Evolutionary conservation across 164 flowering plant genomes (phyloP).

Genomic region (Chimonanthus praecox): DNA sequence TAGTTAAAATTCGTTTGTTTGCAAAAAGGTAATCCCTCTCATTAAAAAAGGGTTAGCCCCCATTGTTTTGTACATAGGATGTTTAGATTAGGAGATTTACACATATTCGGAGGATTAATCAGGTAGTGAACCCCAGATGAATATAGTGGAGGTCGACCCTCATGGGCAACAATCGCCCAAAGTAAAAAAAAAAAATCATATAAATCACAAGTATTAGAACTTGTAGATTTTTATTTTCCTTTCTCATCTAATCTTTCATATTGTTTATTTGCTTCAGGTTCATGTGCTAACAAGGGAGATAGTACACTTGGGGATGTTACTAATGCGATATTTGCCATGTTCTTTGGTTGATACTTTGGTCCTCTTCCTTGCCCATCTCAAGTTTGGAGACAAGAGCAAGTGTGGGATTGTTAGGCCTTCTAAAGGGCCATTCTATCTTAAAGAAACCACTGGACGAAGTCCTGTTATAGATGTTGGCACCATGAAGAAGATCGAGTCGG

Average conservation of each 20-base stretch:
- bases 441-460: slow-evolving; percentile 24
- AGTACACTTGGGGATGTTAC: not conserved
- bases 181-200: too few relatives aligned
- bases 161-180: too few relatives aligned
- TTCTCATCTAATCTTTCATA: not conserved
- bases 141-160: too few relatives aligned
- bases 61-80: too few relatives aligned
- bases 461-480: slow-evolving; percentile 46
- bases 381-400: slow-evolving; percentile 23
- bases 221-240: too few relatives aligned
- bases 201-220: too few relatives aligned
- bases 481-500: slow-evolving; percentile 18
- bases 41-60: too few relatives aligned
- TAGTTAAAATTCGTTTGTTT: too few relatives aligned
- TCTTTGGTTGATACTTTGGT: slow-evolving; percentile 21
- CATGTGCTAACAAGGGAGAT: not conserved
- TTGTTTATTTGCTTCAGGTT: not conserved
- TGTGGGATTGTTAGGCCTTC: slow-evolving; percentile 29
- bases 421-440: slow-evolving; percentile 32
- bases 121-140: too few relatives aligned
- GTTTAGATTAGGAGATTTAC: too few relatives aligned
- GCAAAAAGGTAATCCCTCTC: too few relatives aligned
- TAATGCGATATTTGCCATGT: slow-evolving; percentile 20
- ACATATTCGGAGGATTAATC: too few relatives aligned
- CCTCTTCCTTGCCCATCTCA: not conserved